A percentile compares a stretch with the other conserved stretches of the same genome.
Conservation (phyloP, 805 yeast species). For the Pichia manshurica region DNA sequence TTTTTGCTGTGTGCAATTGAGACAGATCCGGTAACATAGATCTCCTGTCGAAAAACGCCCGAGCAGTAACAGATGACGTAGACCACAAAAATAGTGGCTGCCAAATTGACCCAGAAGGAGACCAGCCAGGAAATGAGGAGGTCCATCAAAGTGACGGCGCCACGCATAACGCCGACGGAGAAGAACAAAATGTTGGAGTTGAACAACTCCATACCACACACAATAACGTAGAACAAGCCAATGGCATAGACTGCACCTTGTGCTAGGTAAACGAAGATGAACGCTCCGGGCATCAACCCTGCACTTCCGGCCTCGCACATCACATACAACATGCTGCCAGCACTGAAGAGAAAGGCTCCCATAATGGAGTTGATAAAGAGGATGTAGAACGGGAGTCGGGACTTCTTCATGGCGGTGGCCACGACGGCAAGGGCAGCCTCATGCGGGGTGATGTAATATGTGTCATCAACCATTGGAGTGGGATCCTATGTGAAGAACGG, state of each 20-base stretch:
- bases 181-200: constrained; percentile 71
- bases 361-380: constrained; percentile 58
- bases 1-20: constrained; percentile 41
- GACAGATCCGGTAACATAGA: constrained; percentile 43
- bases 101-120: constrained; percentile 63
- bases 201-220: constrained; percentile 70
- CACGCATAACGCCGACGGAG: constrained; percentile 60
- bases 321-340: constrained; percentile 69
- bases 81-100: constrained; percentile 57
- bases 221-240: constrained; percentile 69
- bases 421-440: constrained; percentile 81
- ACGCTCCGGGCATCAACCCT: constrained; percentile 34
- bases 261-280: constrained; percentile 47
- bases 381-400: constrained; percentile 57
- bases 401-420: constrained; percentile 80
- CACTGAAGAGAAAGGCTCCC: constrained; percentile 63
- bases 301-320: constrained; percentile 46
- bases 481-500: too few species aligned
- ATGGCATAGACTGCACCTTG: constrained; percentile 65
- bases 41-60: constrained; percentile 38
- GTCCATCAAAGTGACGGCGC: constrained; percentile 64
- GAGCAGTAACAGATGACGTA: constrained; percentile 58
- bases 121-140: constrained; percentile 58
- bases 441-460: constrained; percentile 63
- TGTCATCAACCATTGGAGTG: constrained; percentile 43